Evolutionary conservation across 2,329 filamentous ascomycete species (phyloP).

Genomic region (Helminthosporium solani): DNA sequence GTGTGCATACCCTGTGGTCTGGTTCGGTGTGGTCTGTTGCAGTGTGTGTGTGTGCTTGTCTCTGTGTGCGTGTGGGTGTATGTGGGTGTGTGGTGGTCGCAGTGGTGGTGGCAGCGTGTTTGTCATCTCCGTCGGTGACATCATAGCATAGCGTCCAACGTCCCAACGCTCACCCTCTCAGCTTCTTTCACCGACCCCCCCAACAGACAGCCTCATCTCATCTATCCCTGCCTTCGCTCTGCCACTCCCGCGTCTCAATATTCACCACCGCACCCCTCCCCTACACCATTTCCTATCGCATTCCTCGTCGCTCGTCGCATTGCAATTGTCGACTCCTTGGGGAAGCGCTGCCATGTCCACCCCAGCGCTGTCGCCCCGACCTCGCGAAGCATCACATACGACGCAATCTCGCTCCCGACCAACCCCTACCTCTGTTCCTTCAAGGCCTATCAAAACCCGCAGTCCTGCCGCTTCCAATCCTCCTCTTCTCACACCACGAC

Average conservation of each 20-base stretch:
- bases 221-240: conserved; percentile 3
- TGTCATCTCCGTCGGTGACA: conserved; percentile 6
- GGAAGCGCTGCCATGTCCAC: conserved; percentile 32
- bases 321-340: conserved; percentile 11
- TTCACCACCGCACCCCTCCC: neutral
- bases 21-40: too few species aligned
- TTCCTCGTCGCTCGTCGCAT: conserved; percentile 13
- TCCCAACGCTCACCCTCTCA: neutral
- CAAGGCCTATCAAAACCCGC: conserved; percentile 28
- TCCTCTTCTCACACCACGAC: conserved; percentile 33
- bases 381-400: conserved; percentile 28
- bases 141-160: too few species aligned
- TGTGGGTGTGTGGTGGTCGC: neutral
- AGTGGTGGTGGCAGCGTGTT: conserved; percentile 2
- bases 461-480: conserved; percentile 24
- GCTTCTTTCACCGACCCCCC: neutral
- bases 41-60: too few species aligned
- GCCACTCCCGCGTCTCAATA: neutral
- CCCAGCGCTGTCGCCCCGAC: conserved; percentile 36
- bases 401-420: conserved; percentile 25
- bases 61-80: too few species aligned
- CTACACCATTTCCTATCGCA: conserved; percentile 14
- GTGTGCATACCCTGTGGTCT: too few species aligned
- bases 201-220: conserved; percentile 2
- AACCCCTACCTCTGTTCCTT: conserved; percentile 28